Percentiles rank a stretch among this genome's conserved stretches.
Evolutionary conservation across 208 protist species (phyloP).

Genomic region (Trypanosoma cruzi): DNA sequence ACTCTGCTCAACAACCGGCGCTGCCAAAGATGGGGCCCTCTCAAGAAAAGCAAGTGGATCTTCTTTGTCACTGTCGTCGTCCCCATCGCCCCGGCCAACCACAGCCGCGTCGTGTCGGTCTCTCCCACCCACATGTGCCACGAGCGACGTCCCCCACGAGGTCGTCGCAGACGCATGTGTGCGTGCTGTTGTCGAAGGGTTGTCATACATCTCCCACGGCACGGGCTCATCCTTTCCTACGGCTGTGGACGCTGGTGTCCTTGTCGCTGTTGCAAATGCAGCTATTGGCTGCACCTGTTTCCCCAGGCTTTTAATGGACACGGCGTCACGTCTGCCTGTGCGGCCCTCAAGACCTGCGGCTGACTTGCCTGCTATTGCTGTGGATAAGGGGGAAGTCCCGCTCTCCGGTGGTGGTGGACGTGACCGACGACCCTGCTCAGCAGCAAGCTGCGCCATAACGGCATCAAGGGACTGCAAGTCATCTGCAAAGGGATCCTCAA

Average conservation of each 20-base stretch:
- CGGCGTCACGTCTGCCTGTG: slow-evolving; percentile 13
- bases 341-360: slow-evolving; percentile 10
- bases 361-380: background rate
- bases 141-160: background rate
- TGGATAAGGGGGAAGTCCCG: background rate
- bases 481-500: slow-evolving; percentile 71
- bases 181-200: background rate
- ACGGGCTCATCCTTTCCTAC: slow-evolving; percentile 6
- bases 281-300: background rate
- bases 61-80: slow-evolving; percentile 8
- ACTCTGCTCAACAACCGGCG: background rate
- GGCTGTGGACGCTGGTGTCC: background rate
- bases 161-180: background rate
- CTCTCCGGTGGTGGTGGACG: background rate
- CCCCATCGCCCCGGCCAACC: background rate
- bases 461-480: slow-evolving; percentile 46
- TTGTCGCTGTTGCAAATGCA: background rate
- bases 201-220: slow-evolving; percentile 27
- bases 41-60: slow-evolving; percentile 36
- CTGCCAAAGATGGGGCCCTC: background rate
- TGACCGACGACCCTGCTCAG: background rate
- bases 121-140: background rate
- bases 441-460: slow-evolving; percentile 28
- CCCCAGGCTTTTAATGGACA: background rate
- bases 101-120: background rate